These are phyloP conservation scores for Acanthamoeba divionensis DNA, from an alignment of 208 protist species.

Conservation along the genomic window DNA sequence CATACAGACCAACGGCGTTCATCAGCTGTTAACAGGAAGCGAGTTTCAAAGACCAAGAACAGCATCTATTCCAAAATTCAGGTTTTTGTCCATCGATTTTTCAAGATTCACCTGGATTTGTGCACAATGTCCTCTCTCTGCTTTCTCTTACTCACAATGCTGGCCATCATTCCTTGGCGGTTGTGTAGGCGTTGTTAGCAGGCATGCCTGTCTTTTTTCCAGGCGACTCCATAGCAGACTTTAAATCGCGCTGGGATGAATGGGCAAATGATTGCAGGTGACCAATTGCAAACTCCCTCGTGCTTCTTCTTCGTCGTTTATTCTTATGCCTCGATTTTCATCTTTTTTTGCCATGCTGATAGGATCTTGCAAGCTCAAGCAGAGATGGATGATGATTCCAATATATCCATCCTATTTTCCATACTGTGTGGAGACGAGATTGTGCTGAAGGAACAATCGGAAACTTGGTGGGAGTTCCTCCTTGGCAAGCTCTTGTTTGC, in stretches of 20 bases:
- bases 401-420: neutral
- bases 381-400: neutral
- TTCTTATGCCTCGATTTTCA: too few species aligned
- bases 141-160: too few species aligned
- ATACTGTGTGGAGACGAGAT: neutral
- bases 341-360: neutral
- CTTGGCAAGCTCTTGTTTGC: neutral
- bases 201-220: neutral
- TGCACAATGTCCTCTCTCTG: too few species aligned
- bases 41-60: neutral
- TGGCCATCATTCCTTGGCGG: too few species aligned
- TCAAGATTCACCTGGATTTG: too few species aligned
- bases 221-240: neutral
- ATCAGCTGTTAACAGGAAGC: neutral
- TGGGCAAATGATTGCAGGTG: slow-evolving; percentile 38
- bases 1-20: slow-evolving; percentile 5
- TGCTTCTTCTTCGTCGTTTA: too few species aligned
- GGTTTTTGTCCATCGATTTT: too few species aligned
- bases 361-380: slow-evolving; percentile 16
- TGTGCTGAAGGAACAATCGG: neutral
- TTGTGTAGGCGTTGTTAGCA: neutral
- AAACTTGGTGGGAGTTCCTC: slow-evolving; percentile 20
- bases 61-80: slow-evolving; percentile 13
- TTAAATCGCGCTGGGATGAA: neutral
- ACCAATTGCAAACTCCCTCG: too few species aligned